phyloP scores from a whole-genome alignment of 345 rosid genomes.

The Brassica nigra region DNA sequence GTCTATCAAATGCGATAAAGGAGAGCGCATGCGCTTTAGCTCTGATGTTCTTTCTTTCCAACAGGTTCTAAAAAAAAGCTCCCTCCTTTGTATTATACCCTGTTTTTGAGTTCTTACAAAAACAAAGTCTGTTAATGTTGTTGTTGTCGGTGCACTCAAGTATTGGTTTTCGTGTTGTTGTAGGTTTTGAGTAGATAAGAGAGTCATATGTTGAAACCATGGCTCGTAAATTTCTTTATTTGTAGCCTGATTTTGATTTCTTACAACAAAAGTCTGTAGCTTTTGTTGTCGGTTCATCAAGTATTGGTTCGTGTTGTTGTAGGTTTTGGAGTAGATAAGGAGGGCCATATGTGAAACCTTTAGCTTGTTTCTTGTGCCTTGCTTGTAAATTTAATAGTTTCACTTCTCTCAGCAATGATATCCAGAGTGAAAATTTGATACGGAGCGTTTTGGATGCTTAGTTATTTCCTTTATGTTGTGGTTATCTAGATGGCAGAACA shows the following conservation, averaged over 20 bases:
- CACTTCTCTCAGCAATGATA: not conserved
- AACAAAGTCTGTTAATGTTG: not conserved
- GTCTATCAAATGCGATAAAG: slow-evolving; percentile 91
- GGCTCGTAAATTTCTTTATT: not conserved
- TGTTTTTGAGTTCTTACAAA: not conserved
- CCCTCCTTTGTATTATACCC: not conserved
- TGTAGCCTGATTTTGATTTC: not conserved
- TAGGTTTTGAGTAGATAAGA: slow-evolving; percentile 17
- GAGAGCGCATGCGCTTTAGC: slow-evolving; percentile 80
- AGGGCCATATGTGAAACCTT: not conserved
- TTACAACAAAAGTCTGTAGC: not conserved
- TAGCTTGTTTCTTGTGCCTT: not conserved
- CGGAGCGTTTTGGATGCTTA: not conserved
- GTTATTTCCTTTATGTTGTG: slow-evolving; percentile 1
- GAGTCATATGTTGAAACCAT: not conserved
- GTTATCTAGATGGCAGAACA: slow-evolving; percentile 87
- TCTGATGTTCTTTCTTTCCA: slow-evolving; percentile 89
- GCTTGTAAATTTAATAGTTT: not conserved
- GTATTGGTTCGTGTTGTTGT: not conserved
- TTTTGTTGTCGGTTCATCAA: not conserved
- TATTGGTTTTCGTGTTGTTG: not conserved
- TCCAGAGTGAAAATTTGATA: not conserved
- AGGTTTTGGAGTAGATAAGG: slow-evolving; percentile 11
- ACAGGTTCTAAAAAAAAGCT: slow-evolving; percentile 52
- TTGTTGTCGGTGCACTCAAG: not conserved